phyloP scores from a whole-genome alignment of 495 filamentous ascomycete genomes.

The Penicillium atrosanguineum region DNA sequence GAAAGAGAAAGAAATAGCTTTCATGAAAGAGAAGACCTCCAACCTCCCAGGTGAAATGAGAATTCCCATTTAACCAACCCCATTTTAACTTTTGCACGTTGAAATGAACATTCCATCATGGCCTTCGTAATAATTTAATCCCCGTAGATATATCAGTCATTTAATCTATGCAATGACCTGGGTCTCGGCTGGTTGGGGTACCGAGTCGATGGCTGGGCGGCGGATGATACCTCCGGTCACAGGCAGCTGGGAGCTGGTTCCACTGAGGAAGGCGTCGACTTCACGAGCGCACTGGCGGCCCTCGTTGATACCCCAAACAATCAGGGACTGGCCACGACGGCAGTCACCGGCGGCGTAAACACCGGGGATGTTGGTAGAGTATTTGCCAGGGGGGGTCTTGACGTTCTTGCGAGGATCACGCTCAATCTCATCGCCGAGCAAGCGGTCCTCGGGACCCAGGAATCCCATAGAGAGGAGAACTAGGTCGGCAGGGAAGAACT shows the following conservation, averaged over 20 bases:
- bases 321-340: slow-evolving; percentile 91
- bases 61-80: slow-evolving; percentile 2
- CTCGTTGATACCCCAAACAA: slow-evolving; percentile 99
- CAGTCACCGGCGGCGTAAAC: slow-evolving; percentile 97
- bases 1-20: slow-evolving; percentile 5
- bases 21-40: slow-evolving; percentile 4
- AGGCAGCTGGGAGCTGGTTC: slow-evolving; percentile 71
- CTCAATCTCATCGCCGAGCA: slow-evolving; percentile 84
- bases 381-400: slow-evolving; percentile 90
- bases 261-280: slow-evolving; percentile 85
- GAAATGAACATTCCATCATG: slow-evolving; percentile 5
- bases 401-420: slow-evolving; percentile 95
- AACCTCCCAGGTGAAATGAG: background rate
- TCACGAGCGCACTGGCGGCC: slow-evolving; percentile 92
- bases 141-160: background rate
- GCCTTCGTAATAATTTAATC: slow-evolving; percentile 6
- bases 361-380: slow-evolving; percentile 82
- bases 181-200: slow-evolving; percentile 31
- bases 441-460: slow-evolving; percentile 89
- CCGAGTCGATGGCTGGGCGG: slow-evolving; percentile 58
- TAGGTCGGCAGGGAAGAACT: slow-evolving; percentile 97
- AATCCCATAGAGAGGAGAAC: slow-evolving; percentile 99
- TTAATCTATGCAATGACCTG: slow-evolving; percentile 29
- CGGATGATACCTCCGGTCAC: slow-evolving; percentile 95
- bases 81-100: slow-evolving; percentile 4